Evolutionary conservation across 176 grass and related monocot genomes (phyloP).

Genomic region (Pharus latifolius): DNA sequence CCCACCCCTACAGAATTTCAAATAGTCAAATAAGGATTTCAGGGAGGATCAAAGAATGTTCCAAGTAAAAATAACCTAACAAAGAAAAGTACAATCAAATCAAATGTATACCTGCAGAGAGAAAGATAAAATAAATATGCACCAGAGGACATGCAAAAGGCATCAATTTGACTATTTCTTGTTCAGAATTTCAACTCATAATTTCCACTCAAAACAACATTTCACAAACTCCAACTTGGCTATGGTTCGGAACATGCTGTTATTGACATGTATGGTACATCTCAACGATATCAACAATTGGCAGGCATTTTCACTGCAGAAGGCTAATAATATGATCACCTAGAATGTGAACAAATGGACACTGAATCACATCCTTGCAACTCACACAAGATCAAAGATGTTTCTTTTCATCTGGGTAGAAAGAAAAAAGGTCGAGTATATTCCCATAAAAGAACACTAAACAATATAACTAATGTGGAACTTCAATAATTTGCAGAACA

Average conservation of each 20-base stretch:
- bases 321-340: background rate
- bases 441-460: background rate
- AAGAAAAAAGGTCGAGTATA: background rate
- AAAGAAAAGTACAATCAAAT: background rate
- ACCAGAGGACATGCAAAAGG: background rate
- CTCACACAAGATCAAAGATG: background rate
- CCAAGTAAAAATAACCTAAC: background rate
- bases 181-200: background rate
- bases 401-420: background rate
- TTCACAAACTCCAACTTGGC: background rate
- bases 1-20: background rate
- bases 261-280: background rate
- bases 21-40: background rate
- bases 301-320: background rate
- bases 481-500: background rate
- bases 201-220: background rate
- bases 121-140: background rate
- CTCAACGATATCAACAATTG: conserved; percentile 1
- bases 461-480: background rate
- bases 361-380: background rate
- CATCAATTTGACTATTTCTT: background rate
- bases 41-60: background rate
- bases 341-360: background rate
- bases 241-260: background rate
- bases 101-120: background rate